These are phyloP conservation scores for Crithidia sp. DNA, from an alignment of 208 protist genomes.

Conservation along the genomic window DNA sequence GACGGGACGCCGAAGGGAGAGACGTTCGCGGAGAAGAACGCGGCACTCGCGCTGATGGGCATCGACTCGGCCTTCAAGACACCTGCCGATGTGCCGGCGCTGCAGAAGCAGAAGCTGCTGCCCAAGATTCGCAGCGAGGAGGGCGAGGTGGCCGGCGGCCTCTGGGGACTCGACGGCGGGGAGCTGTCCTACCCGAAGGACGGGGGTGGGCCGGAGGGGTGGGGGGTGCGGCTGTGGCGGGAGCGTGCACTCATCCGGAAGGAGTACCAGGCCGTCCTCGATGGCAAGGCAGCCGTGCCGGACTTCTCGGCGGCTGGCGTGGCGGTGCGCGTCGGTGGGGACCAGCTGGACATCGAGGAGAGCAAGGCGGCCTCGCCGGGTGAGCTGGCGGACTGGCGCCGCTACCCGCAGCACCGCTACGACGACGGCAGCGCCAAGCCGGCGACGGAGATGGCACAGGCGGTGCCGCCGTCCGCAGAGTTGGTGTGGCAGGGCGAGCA, in stretches of 20 bases:
- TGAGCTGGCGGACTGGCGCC: conserved; percentile 74
- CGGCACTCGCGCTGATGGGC: conserved; percentile 76
- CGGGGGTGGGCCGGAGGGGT: conserved; percentile 79
- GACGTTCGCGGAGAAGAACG: conserved; percentile 87
- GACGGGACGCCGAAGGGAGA: conserved; percentile 87
- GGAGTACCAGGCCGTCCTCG: conserved; percentile 66
- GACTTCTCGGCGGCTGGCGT: conserved; percentile 67
- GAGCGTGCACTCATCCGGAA: conserved; percentile 77
- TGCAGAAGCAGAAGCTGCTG: conserved; percentile 64
- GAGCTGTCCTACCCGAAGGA: conserved; percentile 88
- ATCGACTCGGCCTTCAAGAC: conserved; percentile 76
- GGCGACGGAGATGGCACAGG: conserved; percentile 62
- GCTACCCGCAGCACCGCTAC: conserved; percentile 72
- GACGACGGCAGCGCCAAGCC: conserved; percentile 70
- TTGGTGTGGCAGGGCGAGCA: conserved; percentile 82
- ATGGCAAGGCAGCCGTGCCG: conserved; percentile 47
- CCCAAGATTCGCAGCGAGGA: conserved; percentile 65
- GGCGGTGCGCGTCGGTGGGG: conserved; percentile 55
- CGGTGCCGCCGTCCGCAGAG: conserved; percentile 71
- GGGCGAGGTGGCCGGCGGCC: conserved; percentile 73
- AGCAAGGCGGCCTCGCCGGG: conserved; percentile 65
- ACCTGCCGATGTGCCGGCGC: conserved; percentile 60
- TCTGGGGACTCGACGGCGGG: conserved; percentile 88
- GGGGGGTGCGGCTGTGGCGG: conserved; percentile 87
- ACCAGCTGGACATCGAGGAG: conserved; percentile 87